Percentiles rank a stretch among this genome's conserved stretches.
These are phyloP conservation scores for Termitomyces sp. DNA, from an alignment of 768 basidiomycete species.

Conservation along the genomic window DNA sequence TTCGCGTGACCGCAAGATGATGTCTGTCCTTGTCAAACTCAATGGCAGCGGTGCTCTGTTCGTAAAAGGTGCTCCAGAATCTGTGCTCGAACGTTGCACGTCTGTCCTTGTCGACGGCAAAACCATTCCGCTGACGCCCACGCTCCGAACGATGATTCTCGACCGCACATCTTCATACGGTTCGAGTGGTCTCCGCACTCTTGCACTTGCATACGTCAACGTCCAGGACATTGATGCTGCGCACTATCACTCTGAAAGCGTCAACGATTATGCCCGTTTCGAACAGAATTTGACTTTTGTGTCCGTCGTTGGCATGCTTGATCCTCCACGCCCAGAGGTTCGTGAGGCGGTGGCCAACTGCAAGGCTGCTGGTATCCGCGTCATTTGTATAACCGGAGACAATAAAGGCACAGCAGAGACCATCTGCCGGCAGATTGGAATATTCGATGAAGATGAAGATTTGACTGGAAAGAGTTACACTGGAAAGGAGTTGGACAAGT, in stretches of 20 bases:
- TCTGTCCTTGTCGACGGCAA: slow-evolving; percentile 65
- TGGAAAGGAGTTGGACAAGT: slow-evolving; percentile 83
- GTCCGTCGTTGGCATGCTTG: slow-evolving; percentile 95
- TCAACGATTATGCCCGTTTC: slow-evolving; percentile 83
- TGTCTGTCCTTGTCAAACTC: slow-evolving; percentile 88
- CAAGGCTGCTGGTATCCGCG: slow-evolving; percentile 88
- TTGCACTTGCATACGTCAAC: slow-evolving; percentile 87
- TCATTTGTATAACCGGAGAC: slow-evolving; percentile 97
- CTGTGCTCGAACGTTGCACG: slow-evolving; percentile 86
- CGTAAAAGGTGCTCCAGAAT: slow-evolving; percentile 96
- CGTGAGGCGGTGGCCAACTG: slow-evolving; percentile 84
- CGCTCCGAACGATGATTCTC: slow-evolving; percentile 58
- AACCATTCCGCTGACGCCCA: slow-evolving; percentile 59
- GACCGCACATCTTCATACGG: slow-evolving; percentile 73
- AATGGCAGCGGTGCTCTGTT: slow-evolving; percentile 74
- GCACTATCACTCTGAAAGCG: slow-evolving; percentile 79
- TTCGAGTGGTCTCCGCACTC: slow-evolving; percentile 78
- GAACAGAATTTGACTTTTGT: slow-evolving; percentile 93
- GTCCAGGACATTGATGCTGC: slow-evolving; percentile 70
- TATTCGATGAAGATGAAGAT: slow-evolving; percentile 85
- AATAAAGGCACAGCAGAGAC: slow-evolving; percentile 98
- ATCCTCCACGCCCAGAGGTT: slow-evolving; percentile 96
- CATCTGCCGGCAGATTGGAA: slow-evolving; percentile 94
- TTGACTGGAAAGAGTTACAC: slow-evolving; percentile 95
- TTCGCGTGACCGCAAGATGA: slow-evolving; percentile 97